Conservation (phyloP, 1,284 basidiomycete genomes). For the Apiotrichum sp. region DNA sequence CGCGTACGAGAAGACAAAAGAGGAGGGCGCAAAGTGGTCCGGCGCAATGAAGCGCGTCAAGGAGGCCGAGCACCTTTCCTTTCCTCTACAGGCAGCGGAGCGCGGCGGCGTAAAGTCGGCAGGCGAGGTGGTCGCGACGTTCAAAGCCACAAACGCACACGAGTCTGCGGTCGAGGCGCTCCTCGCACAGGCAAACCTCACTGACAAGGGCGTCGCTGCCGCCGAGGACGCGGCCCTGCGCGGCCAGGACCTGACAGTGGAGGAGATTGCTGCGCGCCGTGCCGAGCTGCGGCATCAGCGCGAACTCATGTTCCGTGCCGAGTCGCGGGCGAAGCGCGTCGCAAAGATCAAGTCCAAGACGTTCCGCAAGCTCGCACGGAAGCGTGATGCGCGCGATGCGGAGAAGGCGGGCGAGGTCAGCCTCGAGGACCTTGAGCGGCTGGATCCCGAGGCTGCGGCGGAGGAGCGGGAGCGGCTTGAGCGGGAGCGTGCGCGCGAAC, state of each 20-base stretch:
- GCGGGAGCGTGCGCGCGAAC: slow-evolving; percentile 69
- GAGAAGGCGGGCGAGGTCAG: slow-evolving; percentile 40
- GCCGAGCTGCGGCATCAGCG: slow-evolving; percentile 79
- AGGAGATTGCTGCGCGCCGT: slow-evolving; percentile 74
- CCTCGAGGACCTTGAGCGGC: slow-evolving; percentile 50
- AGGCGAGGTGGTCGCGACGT: slow-evolving; percentile 49
- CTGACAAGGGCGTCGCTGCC: slow-evolving; percentile 67
- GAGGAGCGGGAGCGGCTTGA: slow-evolving; percentile 64
- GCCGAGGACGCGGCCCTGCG: slow-evolving; percentile 77
- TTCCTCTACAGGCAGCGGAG: slow-evolving; percentile 77
- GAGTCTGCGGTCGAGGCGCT: slow-evolving; percentile 72
- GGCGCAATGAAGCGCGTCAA: slow-evolving; percentile 81
- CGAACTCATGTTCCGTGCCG: slow-evolving; percentile 89
- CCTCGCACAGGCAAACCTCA: slow-evolving; percentile 68
- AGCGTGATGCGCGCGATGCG: slow-evolving; percentile 60
- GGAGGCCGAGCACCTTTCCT: slow-evolving; percentile 86
- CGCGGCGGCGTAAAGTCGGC: slow-evolving; percentile 42
- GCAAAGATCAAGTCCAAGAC: slow-evolving; percentile 96
- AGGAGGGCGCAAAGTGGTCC: slow-evolving; percentile 90
- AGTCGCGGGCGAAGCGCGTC: slow-evolving; percentile 81
- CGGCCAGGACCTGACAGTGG: slow-evolving; percentile 60
- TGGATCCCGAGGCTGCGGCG: slow-evolving; percentile 54
- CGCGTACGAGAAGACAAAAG: slow-evolving; percentile 87
- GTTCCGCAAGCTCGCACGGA: slow-evolving; percentile 78
- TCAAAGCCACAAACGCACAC: slow-evolving; percentile 73